Percentiles rank a stretch among this genome's conserved stretches.
These are phyloP conservation scores for Globisporangium radiosum DNA, from an alignment of 352 stramenopile genomes.

Conservation along the genomic window DNA sequence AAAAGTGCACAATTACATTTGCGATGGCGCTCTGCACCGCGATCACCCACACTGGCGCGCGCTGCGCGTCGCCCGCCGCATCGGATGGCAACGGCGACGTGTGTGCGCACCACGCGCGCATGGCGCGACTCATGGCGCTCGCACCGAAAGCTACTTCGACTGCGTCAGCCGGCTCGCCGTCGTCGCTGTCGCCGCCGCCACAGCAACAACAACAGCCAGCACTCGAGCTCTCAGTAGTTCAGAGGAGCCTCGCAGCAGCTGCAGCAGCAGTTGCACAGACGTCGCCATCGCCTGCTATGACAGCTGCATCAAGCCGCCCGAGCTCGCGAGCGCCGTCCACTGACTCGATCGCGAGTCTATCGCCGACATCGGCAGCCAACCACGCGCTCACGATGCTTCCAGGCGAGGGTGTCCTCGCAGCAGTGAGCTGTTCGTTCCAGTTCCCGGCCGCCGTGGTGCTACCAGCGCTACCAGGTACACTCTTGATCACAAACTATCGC, in stretches of 20 bases:
- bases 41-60: constrained; percentile 59
- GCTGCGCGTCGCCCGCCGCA: constrained; percentile 45
- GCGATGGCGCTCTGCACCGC: constrained; percentile 25
- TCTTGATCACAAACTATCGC: constrained; percentile 63
- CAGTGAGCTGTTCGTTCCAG: constrained; percentile 43
- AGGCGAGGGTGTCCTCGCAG: constrained; percentile 32
- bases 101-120: constrained; percentile 74
- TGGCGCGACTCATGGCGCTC: constrained; percentile 74
- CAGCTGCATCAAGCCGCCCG: background rate
- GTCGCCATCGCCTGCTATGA: too few relatives aligned
- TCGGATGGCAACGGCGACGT: constrained; percentile 24
- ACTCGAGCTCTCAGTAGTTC: background rate
- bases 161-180: background rate
- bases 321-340: background rate
- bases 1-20: background rate
- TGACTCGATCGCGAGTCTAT: background rate
- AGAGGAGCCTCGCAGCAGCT: background rate
- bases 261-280: background rate
- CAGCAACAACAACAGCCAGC: background rate
- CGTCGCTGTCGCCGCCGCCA: background rate
- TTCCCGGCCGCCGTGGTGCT: constrained; percentile 40
- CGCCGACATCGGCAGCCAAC: constrained; percentile 2
- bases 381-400: constrained; percentile 18
- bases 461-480: constrained; percentile 40
- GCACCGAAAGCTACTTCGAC: constrained; percentile 41